Base-by-base conservation (phyloP, 2,329 filamentous ascomycete genomes). In the Sarocladium brachiariae region DNA sequence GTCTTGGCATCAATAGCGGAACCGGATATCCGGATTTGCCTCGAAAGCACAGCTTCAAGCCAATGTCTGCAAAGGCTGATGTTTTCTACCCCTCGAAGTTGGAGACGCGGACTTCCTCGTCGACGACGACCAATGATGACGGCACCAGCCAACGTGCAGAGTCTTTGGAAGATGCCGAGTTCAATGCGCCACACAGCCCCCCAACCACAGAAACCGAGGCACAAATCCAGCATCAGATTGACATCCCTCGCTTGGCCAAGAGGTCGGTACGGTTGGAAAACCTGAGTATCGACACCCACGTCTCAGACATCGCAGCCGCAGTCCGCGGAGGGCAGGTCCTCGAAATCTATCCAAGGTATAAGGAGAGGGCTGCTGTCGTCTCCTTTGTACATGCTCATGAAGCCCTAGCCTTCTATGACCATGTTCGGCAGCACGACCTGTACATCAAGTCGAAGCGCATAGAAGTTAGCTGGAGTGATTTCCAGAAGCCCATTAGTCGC, bases 371-470 rank as follows among this genome's bases (percentile, higher is more conserved):
- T 39, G 86, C 81, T 3, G 77, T 75, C 37, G 73, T 93, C 2
- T 87, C 88, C 0, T 93, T 93, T 61, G 70, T 88, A 6, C 73
- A 82, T 48, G 77, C 77, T 30, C 70, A 74, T 18, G 76, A 81
- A 52, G 84, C 84, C n/a, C 66, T 70, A 24, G 75, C 78, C 0
- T 93, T 89, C 61, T 73, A 84, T 46, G 72, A 79, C 0, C 75
- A 88, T 64, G 74, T 77, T 19, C 84, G 80, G 60, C 75, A 74
- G 27, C 73, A 84, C 53, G 84, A 84, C 54, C 62, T 93, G 49
- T 86, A 86, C 59, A 73, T 93, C 55, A 79, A 80, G 47, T 76
- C 77, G 50, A 87, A 85, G 30, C 31, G 91, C 86, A 71, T 90
- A 45, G 75, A 83, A 13, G 73, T 87, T 33, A 72, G 71, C 53